Evolutionary conservation across 1,284 basidiomycete species (phyloP), one percentile per base, ranked within the genome.

Genomic region (Athelia sp.): DNA sequence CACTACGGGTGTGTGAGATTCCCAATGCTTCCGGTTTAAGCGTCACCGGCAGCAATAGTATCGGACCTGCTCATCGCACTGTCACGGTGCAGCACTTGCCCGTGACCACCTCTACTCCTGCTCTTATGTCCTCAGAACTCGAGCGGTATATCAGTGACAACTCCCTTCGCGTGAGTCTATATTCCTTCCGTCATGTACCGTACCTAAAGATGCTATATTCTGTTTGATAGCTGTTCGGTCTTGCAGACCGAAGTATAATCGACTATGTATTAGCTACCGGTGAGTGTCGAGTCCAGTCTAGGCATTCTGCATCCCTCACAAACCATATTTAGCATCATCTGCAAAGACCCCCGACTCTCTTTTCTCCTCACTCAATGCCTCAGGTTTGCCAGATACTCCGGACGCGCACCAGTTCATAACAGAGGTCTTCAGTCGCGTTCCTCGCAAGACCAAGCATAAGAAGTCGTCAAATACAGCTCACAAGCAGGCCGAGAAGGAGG

Each of bases 101-200:
- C 26, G 26, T 29, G 26, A 29, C 26, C 26, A 29, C 26, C 26
- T 29, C 15, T n/a, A 17, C 36, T 21, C 15, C 36, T 40, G n/a
- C 36, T n/a, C 23, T 53, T 59, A 75, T 83, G 82, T 68, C 76
- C 54, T 75, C 78, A 47, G 77, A 82, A 56, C 73, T 90, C 48
- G 75, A 89, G 61, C 77, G 84, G 56, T 95, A 88, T 67, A 86
- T 94, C 57, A 87, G 84, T 66, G 92, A 95, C 73, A 91, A 93
- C 71, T 83, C 84, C 52, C 79, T 94, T 50, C 76, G 78, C 55
- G 90, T 92, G 60, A 62, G 84, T 73, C 21, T 23, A 14, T n/a
- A 42, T 15, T 10, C 18, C 21, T 6, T 17, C 4, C 24, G 44
- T 14, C 29, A 19, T 38, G 24, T 22, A 47, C 46, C 9, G 47